Percentiles rank a stretch among this genome's conserved stretches.
Conservation (phyloP, 176 grass and related monocot species). For the Microstegium vimineum region DNA sequence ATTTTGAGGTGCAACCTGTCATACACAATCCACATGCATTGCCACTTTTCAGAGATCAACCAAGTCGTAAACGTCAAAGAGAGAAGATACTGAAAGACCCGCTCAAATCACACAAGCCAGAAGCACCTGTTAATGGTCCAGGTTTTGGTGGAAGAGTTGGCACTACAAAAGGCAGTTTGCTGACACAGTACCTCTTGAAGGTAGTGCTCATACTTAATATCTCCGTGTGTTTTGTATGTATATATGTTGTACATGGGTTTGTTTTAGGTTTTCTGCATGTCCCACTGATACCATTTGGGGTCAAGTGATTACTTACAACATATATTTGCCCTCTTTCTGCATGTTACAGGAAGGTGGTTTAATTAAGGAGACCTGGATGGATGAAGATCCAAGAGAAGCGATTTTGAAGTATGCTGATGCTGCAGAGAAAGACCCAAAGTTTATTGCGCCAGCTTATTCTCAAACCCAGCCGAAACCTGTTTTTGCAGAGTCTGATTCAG, state of each 20-base stretch:
- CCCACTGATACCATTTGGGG: neutral
- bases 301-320: neutral
- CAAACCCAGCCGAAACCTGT: conserved; percentile 83
- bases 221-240: conserved; percentile 19
- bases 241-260: neutral
- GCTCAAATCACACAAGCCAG: conserved; percentile 88
- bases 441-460: conserved; percentile 91
- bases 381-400: conserved; percentile 97
- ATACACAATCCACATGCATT: conserved; percentile 97
- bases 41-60: conserved; percentile 85
- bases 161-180: conserved; percentile 85
- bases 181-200: conserved; percentile 97
- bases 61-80: conserved; percentile 86
- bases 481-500: conserved; percentile 85
- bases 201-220: conserved; percentile 28
- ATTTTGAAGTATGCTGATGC: conserved; percentile 95
- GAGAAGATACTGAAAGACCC: conserved; percentile 92
- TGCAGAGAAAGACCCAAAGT: conserved; percentile 88
- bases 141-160: conserved; percentile 93
- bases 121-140: conserved; percentile 83
- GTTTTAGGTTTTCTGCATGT: conserved; percentile 8
- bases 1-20: conserved; percentile 85
- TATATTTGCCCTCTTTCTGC: neutral
- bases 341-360: conserved; percentile 92
- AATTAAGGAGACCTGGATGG: conserved; percentile 98